Evolutionary conservation across 2,329 filamentous ascomycete species (phyloP), one percentile per base, ranked within the genome.

Genomic region (Botrytis squamosa): DNA sequence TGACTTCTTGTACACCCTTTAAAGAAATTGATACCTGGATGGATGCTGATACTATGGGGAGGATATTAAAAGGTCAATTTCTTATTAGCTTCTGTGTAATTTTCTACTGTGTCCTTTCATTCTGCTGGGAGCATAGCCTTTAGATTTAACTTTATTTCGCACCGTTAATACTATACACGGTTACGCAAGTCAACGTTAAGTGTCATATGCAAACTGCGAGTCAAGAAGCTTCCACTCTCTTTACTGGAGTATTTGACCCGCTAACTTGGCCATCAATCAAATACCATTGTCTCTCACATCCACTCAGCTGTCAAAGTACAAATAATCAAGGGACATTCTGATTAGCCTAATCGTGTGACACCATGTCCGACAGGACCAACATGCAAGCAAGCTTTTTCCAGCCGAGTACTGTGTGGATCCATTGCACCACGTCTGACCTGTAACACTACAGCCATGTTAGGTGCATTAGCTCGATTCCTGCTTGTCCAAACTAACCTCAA

Each of bases 1-100:
- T 0, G 89, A 92, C 79, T 94, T 94, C 79, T 80, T 90, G 59
- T 94, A 94, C 81, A 91, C 88, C 0, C 80, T 90, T 72, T 92
- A 67, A 77, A 55, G 29, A 44, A 6, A 2, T 33, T 33, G 18
- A 42, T 42, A 40, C 20, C 29, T 36, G 4, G 33, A 60, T 68
- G 10, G 25, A 40, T 62, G 33, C n/a, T 29, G 22, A 40, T 29
- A 2, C 7, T 20, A 25, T 5, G 22, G 18, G 12, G 20, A 46
- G 10, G n/a, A 52, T 63, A 71, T 38, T 16, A 33, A 52, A 33
- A 33, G 46, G 22, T 22, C 20, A 22, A 22, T 12, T 20, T 66
- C 10, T 65, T 46, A 18, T 42, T 71, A 20, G 33, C 18, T 66
- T 71, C 10, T 44, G 14, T 40, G 25, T 55, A 66, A 20, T 40